These are phyloP conservation scores for Solanum sitiens DNA, from an alignment of 257 asterid species.

Conservation along the genomic window DNA sequence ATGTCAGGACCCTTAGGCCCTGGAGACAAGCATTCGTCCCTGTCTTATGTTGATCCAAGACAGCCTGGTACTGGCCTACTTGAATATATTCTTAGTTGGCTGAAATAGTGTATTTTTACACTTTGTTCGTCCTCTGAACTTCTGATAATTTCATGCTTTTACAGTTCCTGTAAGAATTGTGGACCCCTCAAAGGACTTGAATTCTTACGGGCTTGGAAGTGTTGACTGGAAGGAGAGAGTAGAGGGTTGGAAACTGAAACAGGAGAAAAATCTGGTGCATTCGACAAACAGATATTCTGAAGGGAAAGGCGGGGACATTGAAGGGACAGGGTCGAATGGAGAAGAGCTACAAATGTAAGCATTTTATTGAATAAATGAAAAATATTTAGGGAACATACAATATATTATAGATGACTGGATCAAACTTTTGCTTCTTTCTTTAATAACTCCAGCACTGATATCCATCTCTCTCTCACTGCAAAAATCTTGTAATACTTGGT, in stretches of 20 bases:
- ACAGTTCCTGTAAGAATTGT: conserved; percentile 88
- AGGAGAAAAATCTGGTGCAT: conserved; percentile 49
- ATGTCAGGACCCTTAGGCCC: conserved; percentile 96
- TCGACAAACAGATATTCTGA: conserved; percentile 38
- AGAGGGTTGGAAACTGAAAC: conserved; percentile 70
- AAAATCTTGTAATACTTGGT: neutral
- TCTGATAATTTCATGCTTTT: conserved; percentile 1
- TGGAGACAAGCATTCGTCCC: conserved; percentile 50
- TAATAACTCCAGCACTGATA: neutral
- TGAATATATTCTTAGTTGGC: neutral
- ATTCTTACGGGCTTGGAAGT: conserved; percentile 73
- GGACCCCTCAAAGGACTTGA: conserved; percentile 82
- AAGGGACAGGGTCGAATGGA: conserved; percentile 71
- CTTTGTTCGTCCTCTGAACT: neutral
- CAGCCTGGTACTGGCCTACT: conserved; percentile 58
- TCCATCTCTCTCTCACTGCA: neutral
- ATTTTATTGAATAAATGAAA: neutral
- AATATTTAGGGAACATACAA: neutral
- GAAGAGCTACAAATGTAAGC: conserved; percentile 73
- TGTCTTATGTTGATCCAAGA: conserved; percentile 82
- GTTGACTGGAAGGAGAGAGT: conserved; percentile 96
- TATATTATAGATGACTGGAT: neutral
- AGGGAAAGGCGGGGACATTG: conserved; percentile 56
- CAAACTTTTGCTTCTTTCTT: neutral
- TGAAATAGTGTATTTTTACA: neutral